Evolutionary conservation across 1,284 basidiomycete genomes (phyloP).

Genomic region (Rhodotorula sp.): DNA sequence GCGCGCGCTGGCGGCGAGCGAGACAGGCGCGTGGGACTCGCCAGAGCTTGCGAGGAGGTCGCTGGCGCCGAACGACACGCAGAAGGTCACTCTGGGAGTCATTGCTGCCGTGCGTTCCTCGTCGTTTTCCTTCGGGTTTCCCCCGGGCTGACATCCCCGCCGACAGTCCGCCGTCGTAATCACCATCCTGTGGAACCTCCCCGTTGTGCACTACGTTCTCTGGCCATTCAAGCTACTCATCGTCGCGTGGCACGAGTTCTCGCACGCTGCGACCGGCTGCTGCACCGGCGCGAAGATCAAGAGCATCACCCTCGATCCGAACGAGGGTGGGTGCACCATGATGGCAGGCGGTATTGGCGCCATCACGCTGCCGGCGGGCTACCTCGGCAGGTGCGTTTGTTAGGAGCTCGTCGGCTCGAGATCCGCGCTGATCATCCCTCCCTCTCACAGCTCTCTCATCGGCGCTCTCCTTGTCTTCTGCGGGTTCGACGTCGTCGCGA

Average conservation of each 20-base stretch:
- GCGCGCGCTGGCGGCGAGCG: neutral
- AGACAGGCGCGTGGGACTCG: neutral
- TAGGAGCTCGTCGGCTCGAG: neutral
- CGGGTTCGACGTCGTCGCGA: constrained; percentile 87
- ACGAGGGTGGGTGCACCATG: constrained; percentile 70
- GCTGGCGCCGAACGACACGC: constrained; percentile 56
- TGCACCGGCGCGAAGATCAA: constrained; percentile 90
- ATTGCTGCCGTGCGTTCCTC: constrained; percentile 27
- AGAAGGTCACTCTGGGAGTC: constrained; percentile 67
- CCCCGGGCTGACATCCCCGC: neutral
- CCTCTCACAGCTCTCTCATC: constrained; percentile 62
- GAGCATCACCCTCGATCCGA: constrained; percentile 79
- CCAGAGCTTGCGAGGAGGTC: neutral
- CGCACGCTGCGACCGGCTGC: constrained; percentile 54
- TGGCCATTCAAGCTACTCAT: constrained; percentile 71
- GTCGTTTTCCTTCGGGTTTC: too few species aligned
- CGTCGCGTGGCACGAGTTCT: constrained; percentile 32
- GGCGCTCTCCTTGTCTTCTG: constrained; percentile 87
- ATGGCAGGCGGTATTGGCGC: constrained; percentile 91
- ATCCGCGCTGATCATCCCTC: neutral
- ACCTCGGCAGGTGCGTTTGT: constrained; percentile 68
- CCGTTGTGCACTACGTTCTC: constrained; percentile 69
- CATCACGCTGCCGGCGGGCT: constrained; percentile 78
- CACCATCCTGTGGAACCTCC: constrained; percentile 67
- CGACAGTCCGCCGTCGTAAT: constrained; percentile 65